Base-by-base conservation (phyloP, 2,329 filamentous ascomycete genomes). In the Trichoderma sp. region DNA sequence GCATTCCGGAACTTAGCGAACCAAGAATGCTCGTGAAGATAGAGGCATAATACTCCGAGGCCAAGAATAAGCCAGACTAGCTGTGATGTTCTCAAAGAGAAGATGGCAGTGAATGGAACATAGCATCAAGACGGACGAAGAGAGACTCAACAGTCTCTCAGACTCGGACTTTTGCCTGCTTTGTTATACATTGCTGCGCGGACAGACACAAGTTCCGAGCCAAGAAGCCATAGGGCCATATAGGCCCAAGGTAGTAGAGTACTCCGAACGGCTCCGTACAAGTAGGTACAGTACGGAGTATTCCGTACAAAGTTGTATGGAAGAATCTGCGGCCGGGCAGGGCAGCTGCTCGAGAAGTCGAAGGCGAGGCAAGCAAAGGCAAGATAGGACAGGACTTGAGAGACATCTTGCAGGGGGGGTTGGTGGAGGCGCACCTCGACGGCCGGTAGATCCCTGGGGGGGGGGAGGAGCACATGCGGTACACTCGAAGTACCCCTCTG, bases 1-100 rank as follows among this genome's bases (percentile, higher is more conserved):
- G 59, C 58, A 41, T 56, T 63, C 63, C 63, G 63, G 63, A 65
- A 65, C 56, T 55, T 61, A 65, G 63, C 56, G 63, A 65, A 56
- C 28, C 63, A 65, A 43, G 56, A 44, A 48, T 60, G 55, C 60
- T 43, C 52, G 63, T 63, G 55, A 65, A 66, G 66, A 71, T 73
- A 67, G 72, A 72, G 69, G 68, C 71, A 74, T 69, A 75, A 74
- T 73, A 66, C 71, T 73, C 73, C 72, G 71, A 75, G 66, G 68
- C 67, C 67, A 62, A 55, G 41, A 51, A 48, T 63, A 50, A 56
- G 28, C 50, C 39, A 10, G 41, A 26, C 39, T 26, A 52, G 48
- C 34, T 69, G 71, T 63, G 68, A 14, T 34, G 21, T 34, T 63
- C 65, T 69, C 67, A 63, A 67, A 71, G 68, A 75, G 74, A 76